Conservation (phyloP, 768 basidiomycete species). For the Mycena filopes region DNA sequence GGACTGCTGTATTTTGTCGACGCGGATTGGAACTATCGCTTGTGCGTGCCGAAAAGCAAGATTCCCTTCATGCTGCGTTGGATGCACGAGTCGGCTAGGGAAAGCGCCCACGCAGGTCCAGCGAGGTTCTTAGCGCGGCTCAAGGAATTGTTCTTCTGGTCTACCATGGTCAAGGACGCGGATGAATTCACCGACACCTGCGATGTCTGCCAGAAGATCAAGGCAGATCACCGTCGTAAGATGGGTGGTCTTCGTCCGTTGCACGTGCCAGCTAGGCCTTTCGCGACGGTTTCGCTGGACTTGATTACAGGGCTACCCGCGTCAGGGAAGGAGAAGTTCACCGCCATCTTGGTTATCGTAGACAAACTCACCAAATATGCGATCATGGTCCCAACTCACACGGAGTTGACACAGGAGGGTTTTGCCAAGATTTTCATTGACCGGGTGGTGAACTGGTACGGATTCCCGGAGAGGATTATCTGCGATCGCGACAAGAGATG, state of each 20-base stretch:
- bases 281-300: conserved; percentile 22
- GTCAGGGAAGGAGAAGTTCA: conserved; percentile 23
- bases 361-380: conserved; percentile 47
- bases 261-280: conserved; percentile 10
- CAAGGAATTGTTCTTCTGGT: conserved; percentile 18
- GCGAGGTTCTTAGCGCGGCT: neutral
- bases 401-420: conserved; percentile 12
- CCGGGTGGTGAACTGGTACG: conserved; percentile 9
- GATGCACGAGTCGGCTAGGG: conserved; percentile 17
- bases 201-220: conserved; percentile 26
- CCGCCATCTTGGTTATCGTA: conserved; percentile 36
- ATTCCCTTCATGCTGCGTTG: conserved; percentile 19
- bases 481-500: conserved; percentile 25
- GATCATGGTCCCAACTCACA: conserved; percentile 44
- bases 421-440: conserved; percentile 24
- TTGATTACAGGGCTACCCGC: conserved; percentile 16
- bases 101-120: conserved; percentile 14
- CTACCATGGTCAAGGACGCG: conserved; percentile 1
- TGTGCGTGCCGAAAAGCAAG: conserved; percentile 31
- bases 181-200: conserved; percentile 4
- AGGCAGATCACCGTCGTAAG: conserved; percentile 12
- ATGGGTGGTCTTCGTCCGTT: conserved; percentile 16
- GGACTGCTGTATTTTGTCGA: conserved; percentile 28
- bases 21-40: conserved; percentile 16
- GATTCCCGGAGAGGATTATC: conserved; percentile 21